Conservation (phyloP, 2,329 filamentous ascomycete genomes). For the Echinosphaeria canescens region DNA sequence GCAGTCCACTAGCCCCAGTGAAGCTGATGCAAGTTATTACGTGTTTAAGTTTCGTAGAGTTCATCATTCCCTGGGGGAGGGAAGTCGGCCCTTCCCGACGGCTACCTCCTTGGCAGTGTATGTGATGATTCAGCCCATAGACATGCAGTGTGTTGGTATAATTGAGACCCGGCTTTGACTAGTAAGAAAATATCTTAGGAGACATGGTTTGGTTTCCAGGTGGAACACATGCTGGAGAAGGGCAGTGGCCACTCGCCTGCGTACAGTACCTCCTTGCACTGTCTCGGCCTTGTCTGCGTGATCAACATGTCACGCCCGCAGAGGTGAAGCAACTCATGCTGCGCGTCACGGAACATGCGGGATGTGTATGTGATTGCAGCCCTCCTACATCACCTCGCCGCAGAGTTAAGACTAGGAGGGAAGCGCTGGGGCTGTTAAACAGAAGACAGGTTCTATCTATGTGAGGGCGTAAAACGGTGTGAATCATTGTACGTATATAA, state of each 20-base stretch:
- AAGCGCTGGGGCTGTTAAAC: too few species aligned
- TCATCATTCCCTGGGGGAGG: too few species aligned
- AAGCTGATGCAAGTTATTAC: too few species aligned
- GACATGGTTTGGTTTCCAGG: slow-evolving; percentile 7
- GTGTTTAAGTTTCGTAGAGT: too few species aligned
- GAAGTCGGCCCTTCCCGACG: too few species aligned
- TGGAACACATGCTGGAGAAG: neutral
- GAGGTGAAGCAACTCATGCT: slow-evolving; percentile 22
- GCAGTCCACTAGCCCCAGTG: too few species aligned
- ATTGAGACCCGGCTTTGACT: slow-evolving; percentile 10
- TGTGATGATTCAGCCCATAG: slow-evolving; percentile 11
- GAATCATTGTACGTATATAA: too few species aligned
- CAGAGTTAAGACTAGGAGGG: too few species aligned
- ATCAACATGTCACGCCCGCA: slow-evolving; percentile 20
- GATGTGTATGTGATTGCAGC: too few species aligned
- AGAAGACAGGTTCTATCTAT: too few species aligned
- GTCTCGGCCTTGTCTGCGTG: slow-evolving; percentile 26
- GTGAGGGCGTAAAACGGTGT: too few species aligned
- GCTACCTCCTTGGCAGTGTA: slow-evolving; percentile 5
- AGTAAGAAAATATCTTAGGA: slow-evolving; percentile 11
- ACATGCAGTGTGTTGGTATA: slow-evolving; percentile 11
- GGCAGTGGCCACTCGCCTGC: neutral
- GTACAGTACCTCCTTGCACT: slow-evolving; percentile 18
- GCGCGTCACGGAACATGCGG: slow-evolving; percentile 17
- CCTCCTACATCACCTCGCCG: too few species aligned